Percentiles rank a stretch among this genome's conserved stretches.
phyloP scores from a whole-genome alignment of 495 filamentous ascomycete genomes.

The Cairneyella variabilis region DNA sequence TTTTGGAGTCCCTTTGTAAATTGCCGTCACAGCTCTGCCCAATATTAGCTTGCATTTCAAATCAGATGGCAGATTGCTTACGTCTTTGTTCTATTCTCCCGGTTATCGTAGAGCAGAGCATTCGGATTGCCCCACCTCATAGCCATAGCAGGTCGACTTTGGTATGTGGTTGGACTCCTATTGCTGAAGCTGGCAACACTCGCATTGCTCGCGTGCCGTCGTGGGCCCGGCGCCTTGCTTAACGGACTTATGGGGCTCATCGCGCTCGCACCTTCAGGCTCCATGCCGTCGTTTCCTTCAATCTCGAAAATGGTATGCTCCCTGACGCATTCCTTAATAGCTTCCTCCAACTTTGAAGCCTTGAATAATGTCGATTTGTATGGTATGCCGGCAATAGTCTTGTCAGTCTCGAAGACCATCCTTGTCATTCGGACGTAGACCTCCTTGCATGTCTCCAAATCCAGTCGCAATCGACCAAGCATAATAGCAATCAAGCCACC shows the following conservation, averaged over 20 bases:
- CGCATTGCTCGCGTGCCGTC: constrained; percentile 54
- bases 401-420: constrained; percentile 95
- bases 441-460: constrained; percentile 93
- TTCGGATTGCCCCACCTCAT: constrained; percentile 49
- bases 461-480: constrained; percentile 86
- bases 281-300: constrained; percentile 68
- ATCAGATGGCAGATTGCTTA: constrained; percentile 43
- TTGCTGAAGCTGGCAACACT: constrained; percentile 58
- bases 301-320: constrained; percentile 78
- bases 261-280: constrained; percentile 13
- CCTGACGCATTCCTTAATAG: constrained; percentile 82
- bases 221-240: constrained; percentile 23
- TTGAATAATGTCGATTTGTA: constrained; percentile 94
- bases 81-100: constrained; percentile 90
- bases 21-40: constrained; percentile 77
- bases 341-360: constrained; percentile 90
- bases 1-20: constrained; percentile 76
- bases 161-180: constrained; percentile 35
- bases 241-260: constrained; percentile 15
- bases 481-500: constrained; percentile 95
- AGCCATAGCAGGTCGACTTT: constrained; percentile 28
- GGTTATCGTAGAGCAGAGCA: constrained; percentile 71
- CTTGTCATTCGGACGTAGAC: constrained; percentile 92
- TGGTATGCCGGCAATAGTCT: constrained; percentile 91
- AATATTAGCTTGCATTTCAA: constrained; percentile 11